Evolutionary conservation across 192 early-diverging fungal genomes (phyloP), one percentile per base, ranked within the genome.

Genomic region (Chytriomyces sp.): DNA sequence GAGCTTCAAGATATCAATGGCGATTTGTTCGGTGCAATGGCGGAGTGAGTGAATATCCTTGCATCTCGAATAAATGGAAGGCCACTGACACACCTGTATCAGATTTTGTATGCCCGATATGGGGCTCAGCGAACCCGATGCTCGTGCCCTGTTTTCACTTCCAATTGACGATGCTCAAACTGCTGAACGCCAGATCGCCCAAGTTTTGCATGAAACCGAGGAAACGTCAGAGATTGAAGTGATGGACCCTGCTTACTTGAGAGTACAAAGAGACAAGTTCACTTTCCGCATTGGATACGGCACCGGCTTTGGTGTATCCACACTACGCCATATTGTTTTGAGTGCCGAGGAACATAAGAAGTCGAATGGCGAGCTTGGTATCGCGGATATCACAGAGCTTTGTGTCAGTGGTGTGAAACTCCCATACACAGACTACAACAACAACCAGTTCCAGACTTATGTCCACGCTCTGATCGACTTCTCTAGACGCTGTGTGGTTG

Each of bases 1-100:
- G 70, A 72, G 59, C 36, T 72, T 19, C 58, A 72, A 28, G 70
- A 72, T 72, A 44, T 72, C 14, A 19, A 31, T 28, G 70, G 70
- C 28, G 40, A 72, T 8, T 26, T 32, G 37, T 72, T 72, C 62
- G 70, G 70, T 19, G 39, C 12, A 14, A 30, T 72, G 39, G 33
- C 44, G 14, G 70, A 72, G 58, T 72, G 34, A 31, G 61, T 39
- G 1, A n/a, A 19, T 37, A 39, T n/a, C n/a, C n/a, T n/a, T n/a
- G n/a, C n/a, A n/a, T n/a, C n/a, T n/a, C n/a, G n/a, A n/a, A n/a
- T n/a, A n/a, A n/a, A n/a, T n/a, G n/a, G n/a, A n/a, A n/a, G n/a
- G n/a, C n/a, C n/a, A n/a, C n/a, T n/a, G n/a, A n/a, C n/a, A n/a
- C n/a, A n/a, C n/a, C n/a, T n/a, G n/a, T n/a, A n/a, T n/a, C n/a